Percentiles rank a stretch among this genome's conserved stretches.
phyloP scores from a whole-genome alignment of 1,284 basidiomycete genomes.

The Pisolithus thermaeus region DNA sequence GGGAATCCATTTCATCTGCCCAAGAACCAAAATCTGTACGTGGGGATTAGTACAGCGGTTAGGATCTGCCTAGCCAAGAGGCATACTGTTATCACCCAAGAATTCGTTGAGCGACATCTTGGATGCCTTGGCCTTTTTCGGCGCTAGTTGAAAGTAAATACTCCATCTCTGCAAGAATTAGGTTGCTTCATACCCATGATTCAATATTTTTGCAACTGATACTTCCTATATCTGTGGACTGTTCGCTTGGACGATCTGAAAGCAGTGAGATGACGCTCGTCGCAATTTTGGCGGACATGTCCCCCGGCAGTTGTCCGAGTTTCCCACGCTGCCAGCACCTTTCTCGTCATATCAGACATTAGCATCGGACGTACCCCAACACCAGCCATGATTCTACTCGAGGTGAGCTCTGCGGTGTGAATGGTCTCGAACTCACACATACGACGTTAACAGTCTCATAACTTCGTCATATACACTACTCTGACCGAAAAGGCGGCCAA shows the following conservation, averaged over 20 bases:
- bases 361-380: not conserved
- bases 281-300: constrained; percentile 13
- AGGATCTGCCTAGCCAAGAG: constrained; percentile 6
- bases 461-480: constrained; percentile 89
- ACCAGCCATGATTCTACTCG: constrained; percentile 60
- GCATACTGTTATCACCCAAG: constrained; percentile 74
- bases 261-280: no score
- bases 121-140: constrained; percentile 73
- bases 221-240: constrained; percentile 8
- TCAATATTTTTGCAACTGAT: constrained; percentile 11
- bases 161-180: not conserved
- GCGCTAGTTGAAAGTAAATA: constrained; percentile 43
- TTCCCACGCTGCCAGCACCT: constrained; percentile 24
- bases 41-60: constrained; percentile 15
- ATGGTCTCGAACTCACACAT: not conserved
- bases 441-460: constrained; percentile 64
- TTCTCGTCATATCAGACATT: not conserved
- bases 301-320: constrained; percentile 3
- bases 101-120: constrained; percentile 91
- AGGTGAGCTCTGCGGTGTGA: constrained; percentile 38
- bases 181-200: constrained; percentile 21
- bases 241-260: constrained; percentile 5
- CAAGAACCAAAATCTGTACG: constrained; percentile 76
- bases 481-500: constrained; percentile 86
- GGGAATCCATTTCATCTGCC: constrained; percentile 93